These are phyloP conservation scores for Sarocladium brachiariae DNA, from an alignment of 2,329 filamentous ascomycete genomes.

Conservation along the genomic window DNA sequence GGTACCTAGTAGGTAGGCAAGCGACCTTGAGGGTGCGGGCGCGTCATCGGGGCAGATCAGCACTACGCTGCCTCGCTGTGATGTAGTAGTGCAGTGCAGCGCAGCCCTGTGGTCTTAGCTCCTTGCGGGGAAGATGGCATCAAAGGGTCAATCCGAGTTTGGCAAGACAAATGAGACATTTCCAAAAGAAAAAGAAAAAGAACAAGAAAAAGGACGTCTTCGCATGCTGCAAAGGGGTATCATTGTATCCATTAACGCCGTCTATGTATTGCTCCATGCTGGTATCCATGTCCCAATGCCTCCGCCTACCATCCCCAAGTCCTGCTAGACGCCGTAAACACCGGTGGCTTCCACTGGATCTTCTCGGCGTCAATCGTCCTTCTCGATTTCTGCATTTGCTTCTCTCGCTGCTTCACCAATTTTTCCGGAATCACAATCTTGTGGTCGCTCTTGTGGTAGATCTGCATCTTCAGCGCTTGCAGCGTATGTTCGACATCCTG, in stretches of 20 bases:
- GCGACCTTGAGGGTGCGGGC: too few relatives aligned
- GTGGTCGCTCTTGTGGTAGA: slow-evolving; percentile 94
- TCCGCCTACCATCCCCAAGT: slow-evolving; percentile 90
- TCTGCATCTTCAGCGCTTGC: slow-evolving; percentile 88
- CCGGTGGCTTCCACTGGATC: slow-evolving; percentile 92
- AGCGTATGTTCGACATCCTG: slow-evolving; percentile 93
- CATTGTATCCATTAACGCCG: not conserved
- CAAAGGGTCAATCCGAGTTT: too few relatives aligned
- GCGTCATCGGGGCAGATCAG: too few relatives aligned
- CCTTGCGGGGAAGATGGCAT: not conserved
- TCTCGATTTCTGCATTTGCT: slow-evolving; percentile 71
- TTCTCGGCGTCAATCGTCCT: slow-evolving; percentile 68
- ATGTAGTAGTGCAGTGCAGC: too few relatives aligned
- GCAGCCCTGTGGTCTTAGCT: not conserved
- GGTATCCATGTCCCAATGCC: not conserved
- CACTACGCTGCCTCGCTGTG: too few relatives aligned
- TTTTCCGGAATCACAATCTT: slow-evolving; percentile 89
- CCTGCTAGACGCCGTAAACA: slow-evolving; percentile 81
- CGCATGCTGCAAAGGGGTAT: slow-evolving; percentile 11
- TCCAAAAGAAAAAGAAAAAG: too few relatives aligned
- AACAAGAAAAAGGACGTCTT: too few relatives aligned
- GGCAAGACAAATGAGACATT: too few relatives aligned
- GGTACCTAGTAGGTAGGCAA: too few relatives aligned
- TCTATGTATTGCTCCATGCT: not conserved
- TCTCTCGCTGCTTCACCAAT: slow-evolving; percentile 71